Conservation (phyloP, 2,329 filamentous ascomycete species). For the Fusarium haematococcum region DNA sequence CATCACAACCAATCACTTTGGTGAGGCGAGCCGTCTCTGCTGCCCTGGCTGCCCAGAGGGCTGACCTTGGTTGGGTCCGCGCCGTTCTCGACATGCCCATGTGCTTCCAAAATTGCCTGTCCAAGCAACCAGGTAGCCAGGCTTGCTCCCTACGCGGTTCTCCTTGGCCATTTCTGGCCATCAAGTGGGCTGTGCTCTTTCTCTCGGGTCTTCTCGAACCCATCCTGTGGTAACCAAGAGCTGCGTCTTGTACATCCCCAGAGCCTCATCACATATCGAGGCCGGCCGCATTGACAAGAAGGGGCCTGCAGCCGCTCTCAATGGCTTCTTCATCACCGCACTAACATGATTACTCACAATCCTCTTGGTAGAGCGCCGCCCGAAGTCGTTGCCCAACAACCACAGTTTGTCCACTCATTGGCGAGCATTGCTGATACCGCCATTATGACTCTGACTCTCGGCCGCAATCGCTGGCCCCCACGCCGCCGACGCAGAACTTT, state of each 20-base stretch:
- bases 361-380: constrained; percentile 31
- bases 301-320: constrained; percentile 28
- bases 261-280: constrained; percentile 41
- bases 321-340: constrained; percentile 35
- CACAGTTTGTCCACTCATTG: constrained; percentile 36
- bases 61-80: constrained; percentile 34
- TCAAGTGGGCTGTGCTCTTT: constrained; percentile 37
- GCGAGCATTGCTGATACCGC: constrained; percentile 40
- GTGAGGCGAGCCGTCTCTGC: constrained; percentile 39
- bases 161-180: constrained; percentile 36
- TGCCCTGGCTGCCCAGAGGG: constrained; percentile 28
- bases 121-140: constrained; percentile 38
- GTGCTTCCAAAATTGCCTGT: constrained; percentile 34
- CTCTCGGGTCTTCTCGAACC: constrained; percentile 38
- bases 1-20: constrained; percentile 42
- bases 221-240: constrained; percentile 31
- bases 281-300: constrained; percentile 29
- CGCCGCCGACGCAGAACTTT: constrained; percentile 28
- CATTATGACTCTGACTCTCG: constrained; percentile 43
- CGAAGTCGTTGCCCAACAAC: constrained; percentile 36
- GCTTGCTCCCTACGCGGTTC: constrained; percentile 29
- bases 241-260: constrained; percentile 30
- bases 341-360: constrained; percentile 36
- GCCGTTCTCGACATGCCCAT: constrained; percentile 28
- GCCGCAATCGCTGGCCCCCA: constrained; percentile 38